Base-by-base conservation (phyloP, 2,329 filamentous ascomycete species). In the Colletotrichum musae region DNA sequence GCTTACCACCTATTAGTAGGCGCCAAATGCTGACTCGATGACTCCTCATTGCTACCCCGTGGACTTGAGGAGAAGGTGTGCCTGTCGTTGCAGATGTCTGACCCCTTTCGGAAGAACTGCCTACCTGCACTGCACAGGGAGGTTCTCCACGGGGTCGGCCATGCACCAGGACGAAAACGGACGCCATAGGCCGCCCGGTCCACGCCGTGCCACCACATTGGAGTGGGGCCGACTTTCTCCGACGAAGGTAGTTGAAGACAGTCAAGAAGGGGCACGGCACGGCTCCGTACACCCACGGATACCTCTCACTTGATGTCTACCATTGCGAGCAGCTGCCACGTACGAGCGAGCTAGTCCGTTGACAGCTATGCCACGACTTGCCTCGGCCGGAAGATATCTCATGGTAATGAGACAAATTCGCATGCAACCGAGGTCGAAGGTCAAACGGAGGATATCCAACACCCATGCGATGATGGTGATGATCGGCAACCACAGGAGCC, bases 151-250 rank as follows among this genome's bases (percentile, higher is more conserved):
- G 56, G 62, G 56, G 66, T 60, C 21, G 39, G 10, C 10, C 43
- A 60, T 66, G 62, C 66, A 69, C 43, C 24, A 32, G 41, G 47
- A 52, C 56, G 24, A 60, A 66, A 52, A 15, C 13, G 57, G 57
- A 50, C 41, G 56, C 24, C 5, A 51, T n/a, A 9, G 39, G 24
- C 45, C 21, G 61, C 45, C 62, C 66, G 32, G 61, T 53, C 28
- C n/a, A 48, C n/a, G 48, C 59, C 65, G 53, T 28, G 26, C 18
- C 10, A 39, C 21, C 24, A n/a, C 36, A 15, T 12, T 43, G 9
- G 26, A 47, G 56, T 48, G 66, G 66, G 56, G 66, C 66, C 56
- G 66, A 57, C 16, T 69, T 61, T 47, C 50, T 61, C 62, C 62
- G 62, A 69, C 32, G 15, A 16, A 58, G 50, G 45, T 26, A 45